Evolutionary conservation across 768 basidiomycete genomes (phyloP).

Genomic region (Cantharellus anzutake): DNA sequence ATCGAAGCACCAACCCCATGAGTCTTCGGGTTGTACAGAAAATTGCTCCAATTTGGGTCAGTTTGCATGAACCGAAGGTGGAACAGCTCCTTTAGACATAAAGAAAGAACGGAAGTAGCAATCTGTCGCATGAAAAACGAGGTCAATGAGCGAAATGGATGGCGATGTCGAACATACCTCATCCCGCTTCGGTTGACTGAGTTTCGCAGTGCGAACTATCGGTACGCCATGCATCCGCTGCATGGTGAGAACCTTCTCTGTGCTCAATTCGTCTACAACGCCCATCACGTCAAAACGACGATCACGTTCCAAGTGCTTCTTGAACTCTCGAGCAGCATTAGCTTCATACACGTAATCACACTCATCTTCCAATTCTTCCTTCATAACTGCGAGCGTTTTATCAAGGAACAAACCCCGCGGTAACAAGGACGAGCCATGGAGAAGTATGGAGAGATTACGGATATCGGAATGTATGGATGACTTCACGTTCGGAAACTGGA

Average conservation of each 20-base stretch:
- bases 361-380: slow-evolving; percentile 76
- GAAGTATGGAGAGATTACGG: slow-evolving; percentile 61
- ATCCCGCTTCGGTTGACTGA: slow-evolving; percentile 48
- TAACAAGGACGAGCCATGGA: slow-evolving; percentile 62
- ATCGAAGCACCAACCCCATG: slow-evolving; percentile 28
- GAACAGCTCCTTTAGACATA: slow-evolving; percentile 84
- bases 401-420: slow-evolving; percentile 85
- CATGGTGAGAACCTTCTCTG: slow-evolving; percentile 74
- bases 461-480: slow-evolving; percentile 78
- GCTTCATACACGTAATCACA: slow-evolving; percentile 84
- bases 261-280: slow-evolving; percentile 63
- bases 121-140: slow-evolving; percentile 33
- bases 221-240: slow-evolving; percentile 65
- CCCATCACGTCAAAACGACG: slow-evolving; percentile 65
- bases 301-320: slow-evolving; percentile 24
- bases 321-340: slow-evolving; percentile 40
- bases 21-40: slow-evolving; percentile 61
- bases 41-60: slow-evolving; percentile 97
- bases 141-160: neutral
- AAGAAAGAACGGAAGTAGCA: slow-evolving; percentile 55
- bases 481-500: slow-evolving; percentile 88
- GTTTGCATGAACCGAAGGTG: slow-evolving; percentile 91
- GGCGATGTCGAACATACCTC: slow-evolving; percentile 30
- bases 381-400: slow-evolving; percentile 78
- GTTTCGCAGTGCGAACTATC: slow-evolving; percentile 45